Conservation (phyloP, 148 eudicot genomes). For the Amaranthus cruentus region DNA sequence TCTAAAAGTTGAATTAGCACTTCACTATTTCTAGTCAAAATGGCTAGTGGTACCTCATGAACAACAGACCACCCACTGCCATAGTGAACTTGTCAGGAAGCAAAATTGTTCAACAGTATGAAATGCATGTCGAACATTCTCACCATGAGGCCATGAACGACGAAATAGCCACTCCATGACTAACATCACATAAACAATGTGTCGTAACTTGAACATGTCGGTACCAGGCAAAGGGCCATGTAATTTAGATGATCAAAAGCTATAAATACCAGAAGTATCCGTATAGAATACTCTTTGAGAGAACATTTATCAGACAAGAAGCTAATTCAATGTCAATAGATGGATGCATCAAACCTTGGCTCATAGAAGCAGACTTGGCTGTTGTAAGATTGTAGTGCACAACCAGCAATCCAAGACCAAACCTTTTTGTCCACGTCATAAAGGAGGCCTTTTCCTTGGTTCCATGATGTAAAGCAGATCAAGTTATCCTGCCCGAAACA, state of each 20-base stretch:
- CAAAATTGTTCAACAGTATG: slow-evolving; percentile 5
- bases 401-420: slow-evolving; percentile 99
- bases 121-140: background rate
- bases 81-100: slow-evolving; percentile 18
- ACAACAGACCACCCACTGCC: background rate
- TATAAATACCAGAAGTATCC: background rate
- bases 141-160: background rate
- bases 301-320: background rate
- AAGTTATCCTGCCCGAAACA: slow-evolving; percentile 94
- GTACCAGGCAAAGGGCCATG: slow-evolving; percentile 5
- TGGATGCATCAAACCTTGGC: slow-evolving; percentile 93
- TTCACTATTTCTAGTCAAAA: background rate
- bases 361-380: slow-evolving; percentile 97
- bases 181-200: slow-evolving; percentile 6
- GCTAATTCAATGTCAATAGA: slow-evolving; percentile 35
- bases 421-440: slow-evolving; percentile 90
- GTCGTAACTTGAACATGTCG: background rate
- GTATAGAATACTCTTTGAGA: background rate
- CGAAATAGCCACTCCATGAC: background rate
- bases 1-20: slow-evolving; percentile 1
- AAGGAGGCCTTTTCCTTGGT: slow-evolving; percentile 87
- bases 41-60: background rate
- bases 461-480: slow-evolving; percentile 97
- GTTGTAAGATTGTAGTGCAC: slow-evolving; percentile 86
- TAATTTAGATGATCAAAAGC: background rate